phyloP scores from a whole-genome alignment of 768 basidiomycete genomes.

The Lactarius quietus region DNA sequence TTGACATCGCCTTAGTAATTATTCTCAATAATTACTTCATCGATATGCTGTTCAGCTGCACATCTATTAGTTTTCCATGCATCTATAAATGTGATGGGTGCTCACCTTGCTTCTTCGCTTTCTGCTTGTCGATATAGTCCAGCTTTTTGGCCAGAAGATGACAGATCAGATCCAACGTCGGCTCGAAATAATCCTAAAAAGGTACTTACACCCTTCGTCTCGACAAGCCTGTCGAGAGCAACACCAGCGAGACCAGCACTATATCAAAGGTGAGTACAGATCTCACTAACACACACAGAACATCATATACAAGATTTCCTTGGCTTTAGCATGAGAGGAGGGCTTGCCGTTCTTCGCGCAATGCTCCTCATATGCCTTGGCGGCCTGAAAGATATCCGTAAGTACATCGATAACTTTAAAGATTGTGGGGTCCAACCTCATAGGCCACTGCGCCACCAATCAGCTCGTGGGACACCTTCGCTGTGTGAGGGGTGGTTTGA shows the following conservation, averaged over 20 bases:
- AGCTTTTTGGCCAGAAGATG: conserved; percentile 32
- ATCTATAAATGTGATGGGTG: background rate
- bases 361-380: conserved; percentile 62
- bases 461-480: conserved; percentile 59
- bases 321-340: conserved; percentile 49
- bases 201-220: conserved; percentile 53
- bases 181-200: background rate
- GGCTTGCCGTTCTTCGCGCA: conserved; percentile 46
- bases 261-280: conserved; percentile 1
- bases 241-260: conserved; percentile 56
- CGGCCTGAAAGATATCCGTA: conserved; percentile 42
- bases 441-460: conserved; percentile 65
- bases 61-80: background rate
- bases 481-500: conserved; percentile 35
- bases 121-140: conserved; percentile 43
- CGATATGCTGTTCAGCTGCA: background rate
- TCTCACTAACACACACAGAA: conserved; percentile 3
- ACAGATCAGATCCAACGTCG: background rate
- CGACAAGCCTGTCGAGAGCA: conserved; percentile 50
- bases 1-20: background rate
- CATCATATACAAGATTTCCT: conserved; percentile 46
- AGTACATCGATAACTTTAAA: background rate
- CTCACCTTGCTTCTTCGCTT: conserved; percentile 40
- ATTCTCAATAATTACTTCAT: background rate
- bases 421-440: conserved; percentile 40